Conservation (phyloP, 225 moss, liverwort and hornwort species). For the Anthoceros angustus region DNA sequence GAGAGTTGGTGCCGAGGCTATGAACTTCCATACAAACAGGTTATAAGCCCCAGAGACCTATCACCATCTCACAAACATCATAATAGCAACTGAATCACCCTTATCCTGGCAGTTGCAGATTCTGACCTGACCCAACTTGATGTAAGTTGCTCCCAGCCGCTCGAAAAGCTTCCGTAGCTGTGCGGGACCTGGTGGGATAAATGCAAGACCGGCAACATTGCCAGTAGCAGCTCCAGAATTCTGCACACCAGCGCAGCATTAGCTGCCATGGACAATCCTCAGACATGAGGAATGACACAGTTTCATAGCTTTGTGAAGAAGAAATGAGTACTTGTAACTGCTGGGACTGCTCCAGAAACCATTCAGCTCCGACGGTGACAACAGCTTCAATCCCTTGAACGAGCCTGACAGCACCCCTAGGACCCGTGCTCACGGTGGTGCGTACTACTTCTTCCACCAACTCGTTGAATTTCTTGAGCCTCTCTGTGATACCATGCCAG, state of each 20-base stretch:
- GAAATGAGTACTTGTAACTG: not conserved
- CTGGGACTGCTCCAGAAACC: slow-evolving; percentile 53
- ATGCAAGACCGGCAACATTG: slow-evolving; percentile 30
- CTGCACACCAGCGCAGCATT: slow-evolving; percentile 35
- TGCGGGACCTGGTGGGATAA: slow-evolving; percentile 64
- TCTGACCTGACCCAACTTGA: slow-evolving; percentile 87
- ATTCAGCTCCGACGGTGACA: slow-evolving; percentile 69
- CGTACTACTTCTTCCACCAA: slow-evolving; percentile 66
- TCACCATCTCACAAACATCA: not conserved
- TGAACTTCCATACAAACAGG: slow-evolving; percentile 25
- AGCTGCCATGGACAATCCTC: not conserved
- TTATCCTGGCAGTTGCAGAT: not conserved
- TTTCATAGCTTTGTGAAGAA: not conserved
- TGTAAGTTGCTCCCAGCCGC: slow-evolving; percentile 91
- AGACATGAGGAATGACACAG: no score
- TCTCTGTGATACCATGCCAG: slow-evolving; percentile 16
- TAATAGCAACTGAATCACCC: not conserved
- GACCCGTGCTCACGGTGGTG: slow-evolving; percentile 69
- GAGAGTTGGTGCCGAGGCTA: slow-evolving; percentile 84
- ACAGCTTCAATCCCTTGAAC: slow-evolving; percentile 89
- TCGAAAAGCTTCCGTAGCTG: slow-evolving; percentile 79
- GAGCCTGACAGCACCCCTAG: slow-evolving; percentile 66
- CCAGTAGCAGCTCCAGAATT: slow-evolving; percentile 44
- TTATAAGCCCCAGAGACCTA: not conserved
- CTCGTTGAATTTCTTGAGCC: slow-evolving; percentile 60